Base-by-base conservation (phyloP, 805 yeast genomes). In the Teunomyces cretensis region DNA sequence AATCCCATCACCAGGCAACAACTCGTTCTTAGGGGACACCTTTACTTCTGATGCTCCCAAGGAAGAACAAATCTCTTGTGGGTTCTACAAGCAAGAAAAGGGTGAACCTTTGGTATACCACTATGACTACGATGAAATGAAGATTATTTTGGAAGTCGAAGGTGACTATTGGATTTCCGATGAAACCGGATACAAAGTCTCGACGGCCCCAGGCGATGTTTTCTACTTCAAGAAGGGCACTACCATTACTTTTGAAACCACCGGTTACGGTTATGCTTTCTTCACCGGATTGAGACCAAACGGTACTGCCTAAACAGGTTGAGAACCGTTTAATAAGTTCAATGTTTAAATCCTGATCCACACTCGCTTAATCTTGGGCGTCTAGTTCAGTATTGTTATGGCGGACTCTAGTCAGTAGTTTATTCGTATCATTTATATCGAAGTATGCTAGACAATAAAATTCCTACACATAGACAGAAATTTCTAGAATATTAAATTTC, bases 31-130 rank as follows among this genome's bases (percentile, higher is more conserved):
- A 50, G 85, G 87, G 44, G 90, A 84, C 58, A 70, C 74, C 50
- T 79, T 79, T 67, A 74, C 82, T 33, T 78, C 85, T 15, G 81
- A 79, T 22, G 83, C 82, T 44, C 81, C 80, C 54, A 62, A 70
- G 41, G 88, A 79, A 41, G 65, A 81, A 60, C 80, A 79, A 61
- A 79, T 84, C 52, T 65, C 83, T 13, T 73, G 83, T 60, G 90
- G 90, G 42, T 83, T 84, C 70, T 84, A 79, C 76, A 76, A 72
- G 57, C 88, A 84, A 67, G 84, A 81, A 63, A 68, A 70, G 45
- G 89, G 89, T 47, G 82, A 79, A 62, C 79, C 84, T 40, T 74
- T 84, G 60, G 86, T 78, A n/a, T 84, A 84, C 75, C 64, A 70
- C 45, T 84, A 84, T 68, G 69, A 67, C 57, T 79, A 52, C 43